Evolutionary conservation across 352 stramenopile genomes (phyloP).

Genomic region (Phytopythium litorale): DNA sequence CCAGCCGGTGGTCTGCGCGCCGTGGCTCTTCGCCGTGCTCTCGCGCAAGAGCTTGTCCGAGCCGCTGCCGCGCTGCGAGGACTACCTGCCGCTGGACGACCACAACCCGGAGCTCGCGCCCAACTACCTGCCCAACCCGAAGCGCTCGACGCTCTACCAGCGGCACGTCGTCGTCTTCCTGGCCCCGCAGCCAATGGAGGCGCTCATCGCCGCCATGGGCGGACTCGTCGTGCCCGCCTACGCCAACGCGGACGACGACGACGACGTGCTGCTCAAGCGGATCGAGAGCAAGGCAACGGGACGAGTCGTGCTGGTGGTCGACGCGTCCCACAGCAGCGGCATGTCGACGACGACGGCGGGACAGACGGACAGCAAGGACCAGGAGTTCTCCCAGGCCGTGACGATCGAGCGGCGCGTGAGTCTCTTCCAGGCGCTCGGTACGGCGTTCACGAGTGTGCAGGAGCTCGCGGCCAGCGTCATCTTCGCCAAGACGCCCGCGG

Average conservation of each 20-base stretch:
- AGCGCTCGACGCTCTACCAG: constrained; percentile 73
- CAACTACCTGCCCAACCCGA: constrained; percentile 73
- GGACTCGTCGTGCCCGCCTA: constrained; percentile 66
- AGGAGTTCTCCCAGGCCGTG: constrained; percentile 18
- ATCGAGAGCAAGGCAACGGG: constrained; percentile 43
- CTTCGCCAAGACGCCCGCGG: constrained; percentile 64
- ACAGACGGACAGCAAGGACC: constrained; percentile 36
- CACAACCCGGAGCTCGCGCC: constrained; percentile 44
- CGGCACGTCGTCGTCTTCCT: constrained; percentile 76
- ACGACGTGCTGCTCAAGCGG: constrained; percentile 50
- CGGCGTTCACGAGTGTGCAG: constrained; percentile 73
- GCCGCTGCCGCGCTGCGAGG: constrained; percentile 67
- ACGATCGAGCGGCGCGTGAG: constrained; percentile 55
- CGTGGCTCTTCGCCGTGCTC: constrained; percentile 78
- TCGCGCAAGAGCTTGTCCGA: constrained; percentile 71
- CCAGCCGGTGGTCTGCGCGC: constrained; percentile 75
- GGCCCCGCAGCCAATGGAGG: constrained; percentile 66
- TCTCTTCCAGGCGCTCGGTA: constrained; percentile 57
- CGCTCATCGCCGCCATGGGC: constrained; percentile 71
- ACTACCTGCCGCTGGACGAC: constrained; percentile 64
- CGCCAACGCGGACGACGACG: constrained; percentile 44
- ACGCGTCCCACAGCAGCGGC: constrained; percentile 39
- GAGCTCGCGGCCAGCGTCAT: constrained; percentile 81
- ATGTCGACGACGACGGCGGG: constrained; percentile 47
- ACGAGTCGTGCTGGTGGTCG: constrained; percentile 61